A percentile compares a stretch with the other conserved stretches of the same genome.
Conservation (phyloP, 2,329 filamentous ascomycete genomes). For the Neurospora crassa region DNA sequence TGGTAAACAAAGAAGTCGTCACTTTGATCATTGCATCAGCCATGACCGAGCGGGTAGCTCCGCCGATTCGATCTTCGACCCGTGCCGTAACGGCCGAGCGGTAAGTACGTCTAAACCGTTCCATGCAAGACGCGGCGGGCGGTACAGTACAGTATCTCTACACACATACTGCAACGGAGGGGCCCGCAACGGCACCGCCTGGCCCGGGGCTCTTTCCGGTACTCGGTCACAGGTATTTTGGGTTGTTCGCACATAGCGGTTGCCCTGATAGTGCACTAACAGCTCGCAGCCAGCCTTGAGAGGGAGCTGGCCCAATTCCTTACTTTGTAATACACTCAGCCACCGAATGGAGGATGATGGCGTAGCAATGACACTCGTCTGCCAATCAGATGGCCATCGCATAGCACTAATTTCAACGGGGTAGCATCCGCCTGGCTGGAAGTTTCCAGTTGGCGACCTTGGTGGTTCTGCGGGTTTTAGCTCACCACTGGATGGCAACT, state of each 20-base stretch:
- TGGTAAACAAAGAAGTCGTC: neutral
- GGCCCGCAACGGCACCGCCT: neutral
- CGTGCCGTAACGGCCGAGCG: neutral
- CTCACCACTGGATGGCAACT: neutral
- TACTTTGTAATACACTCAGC: neutral
- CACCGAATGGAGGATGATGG: neutral
- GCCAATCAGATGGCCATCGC: neutral
- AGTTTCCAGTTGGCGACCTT: neutral
- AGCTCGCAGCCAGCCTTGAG: neutral
- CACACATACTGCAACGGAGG: neutral
- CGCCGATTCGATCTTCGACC: neutral
- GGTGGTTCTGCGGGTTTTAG: neutral
- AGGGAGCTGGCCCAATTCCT: neutral
- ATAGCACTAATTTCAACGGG: neutral
- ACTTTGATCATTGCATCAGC: slow-evolving; percentile 2
- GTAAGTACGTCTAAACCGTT: neutral
- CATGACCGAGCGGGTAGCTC: slow-evolving; percentile 13
- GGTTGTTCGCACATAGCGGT: neutral
- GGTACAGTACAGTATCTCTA: neutral
- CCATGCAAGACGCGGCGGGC: neutral
- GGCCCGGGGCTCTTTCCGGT: neutral
- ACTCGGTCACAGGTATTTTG: neutral
- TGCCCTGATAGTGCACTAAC: neutral
- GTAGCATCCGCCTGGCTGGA: neutral
- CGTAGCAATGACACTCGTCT: neutral